Evolutionary conservation across 345 rosid species (phyloP).

Genomic region (Pseudoturritis turrita): DNA sequence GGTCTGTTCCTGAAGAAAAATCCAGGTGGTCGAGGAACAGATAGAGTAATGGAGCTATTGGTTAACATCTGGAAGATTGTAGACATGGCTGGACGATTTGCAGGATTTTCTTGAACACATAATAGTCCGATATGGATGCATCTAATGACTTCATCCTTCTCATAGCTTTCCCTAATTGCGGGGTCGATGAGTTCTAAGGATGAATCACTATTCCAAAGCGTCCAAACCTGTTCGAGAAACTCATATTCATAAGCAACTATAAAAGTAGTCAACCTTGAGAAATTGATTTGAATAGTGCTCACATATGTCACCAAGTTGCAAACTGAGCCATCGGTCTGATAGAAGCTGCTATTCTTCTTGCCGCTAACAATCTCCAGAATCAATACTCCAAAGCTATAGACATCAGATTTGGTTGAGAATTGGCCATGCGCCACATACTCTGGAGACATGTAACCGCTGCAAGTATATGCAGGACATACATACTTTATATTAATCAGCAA

Average conservation of each 20-base stretch:
- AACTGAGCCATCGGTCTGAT: background rate
- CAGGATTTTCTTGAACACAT: constrained; percentile 29
- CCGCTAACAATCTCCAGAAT: background rate
- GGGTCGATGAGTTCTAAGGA: constrained; percentile 15
- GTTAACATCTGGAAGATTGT: constrained; percentile 35
- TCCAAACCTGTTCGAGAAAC: background rate
- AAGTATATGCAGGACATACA: background rate
- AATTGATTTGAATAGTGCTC: background rate
- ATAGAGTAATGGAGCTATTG: constrained; percentile 19
- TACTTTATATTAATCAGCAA: background rate
- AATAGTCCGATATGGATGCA: constrained; percentile 25
- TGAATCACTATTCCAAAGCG: background rate
- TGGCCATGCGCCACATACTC: background rate
- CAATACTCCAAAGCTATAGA: background rate
- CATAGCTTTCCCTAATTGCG: background rate
- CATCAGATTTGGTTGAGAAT: background rate
- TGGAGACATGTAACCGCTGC: background rate
- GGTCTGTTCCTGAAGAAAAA: constrained; percentile 8
- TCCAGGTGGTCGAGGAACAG: constrained; percentile 36
- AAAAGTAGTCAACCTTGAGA: background rate
- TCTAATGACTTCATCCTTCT: constrained; percentile 11
- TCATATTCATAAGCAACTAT: background rate
- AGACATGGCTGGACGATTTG: constrained; percentile 38
- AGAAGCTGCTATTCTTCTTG: background rate
- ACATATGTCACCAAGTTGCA: background rate